Evolutionary conservation across 331 rosid genomes (phyloP), one percentile per base, ranked within the genome.

Genomic region (Rhamnella rubrinervis): DNA sequence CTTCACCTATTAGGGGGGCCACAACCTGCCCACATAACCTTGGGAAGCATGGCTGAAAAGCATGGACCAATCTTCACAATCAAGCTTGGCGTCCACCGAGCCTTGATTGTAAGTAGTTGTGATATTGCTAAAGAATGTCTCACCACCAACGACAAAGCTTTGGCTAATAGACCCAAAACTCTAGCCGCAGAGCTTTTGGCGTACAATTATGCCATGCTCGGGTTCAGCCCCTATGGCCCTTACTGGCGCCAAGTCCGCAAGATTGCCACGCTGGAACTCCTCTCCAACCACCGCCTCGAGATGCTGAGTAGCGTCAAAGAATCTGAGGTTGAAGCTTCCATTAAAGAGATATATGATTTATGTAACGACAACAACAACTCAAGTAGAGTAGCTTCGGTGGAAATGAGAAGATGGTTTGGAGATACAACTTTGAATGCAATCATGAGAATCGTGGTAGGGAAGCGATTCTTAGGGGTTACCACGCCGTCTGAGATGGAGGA

Each of bases 71-170:
- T 74, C 19, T 74, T 65, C 31, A 41, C 67, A 19, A 50, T 74
- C 14, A 10, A 38, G 50, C 63, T 73, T 1, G 78, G 78, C 18
- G 13, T 39, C 1, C 57, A 55, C 18, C 26, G 71, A 13, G 53
- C 65, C 68, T 1, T 63, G 10, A 63, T 72, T 2, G 51, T 85
- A 9, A 88, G 76, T 57, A 67, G 59, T 7, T 71, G 77, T 81
- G 87, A 89, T 57, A 17, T 76, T 8, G 91, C 93, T 8, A 89
- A 85, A 40, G 89, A 89, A 53, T 76, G 83, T 57, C 85, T 75
- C 72, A 85, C 93, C 7, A 71, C 83, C 7, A 75, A 68, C 4
- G 93, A 89, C 55, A 31, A 23, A 8, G 58, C 25, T 8, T 4
- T 74, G 13, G 61, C 83, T 4, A 59, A 69, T 11, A 87, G 92